A percentile compares a stretch with the other conserved stretches of the same genome.
Conservation (phyloP, 768 basidiomycete genomes). For the Suillus luteus region DNA sequence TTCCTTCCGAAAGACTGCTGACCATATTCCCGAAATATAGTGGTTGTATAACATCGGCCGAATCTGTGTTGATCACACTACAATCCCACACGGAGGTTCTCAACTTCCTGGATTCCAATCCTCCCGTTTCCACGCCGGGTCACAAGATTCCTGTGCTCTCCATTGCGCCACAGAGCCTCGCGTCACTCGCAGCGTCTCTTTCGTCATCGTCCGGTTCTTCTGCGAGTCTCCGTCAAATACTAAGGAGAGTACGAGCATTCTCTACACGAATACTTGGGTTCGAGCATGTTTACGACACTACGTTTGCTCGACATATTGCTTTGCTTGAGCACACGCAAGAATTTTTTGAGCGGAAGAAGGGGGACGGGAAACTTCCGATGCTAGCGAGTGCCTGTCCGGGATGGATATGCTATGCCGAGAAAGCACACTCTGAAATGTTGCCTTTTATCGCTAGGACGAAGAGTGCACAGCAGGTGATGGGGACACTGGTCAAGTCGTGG, state of each 20-base stretch:
- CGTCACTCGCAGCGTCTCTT: conserved; percentile 71
- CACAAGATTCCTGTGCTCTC: conserved; percentile 73
- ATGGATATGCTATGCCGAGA: conserved; percentile 99
- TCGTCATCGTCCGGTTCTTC: conserved; percentile 46
- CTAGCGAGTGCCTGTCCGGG: conserved; percentile 96
- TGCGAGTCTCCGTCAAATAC: conserved; percentile 57
- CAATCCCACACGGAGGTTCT: conserved; percentile 95
- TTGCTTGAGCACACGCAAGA: conserved; percentile 81
- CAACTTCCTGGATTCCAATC: conserved; percentile 66
- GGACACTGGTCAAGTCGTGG: conserved; percentile 90
- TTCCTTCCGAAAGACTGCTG: conserved; percentile 1
- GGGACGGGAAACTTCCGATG: conserved; percentile 70
- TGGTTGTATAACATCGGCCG: conserved; percentile 98
- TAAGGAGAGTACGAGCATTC: conserved; percentile 74
- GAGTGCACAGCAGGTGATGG: conserved; percentile 95
- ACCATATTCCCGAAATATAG: conserved; percentile 41
- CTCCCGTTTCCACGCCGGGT: conserved; percentile 37
- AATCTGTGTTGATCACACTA: conserved; percentile 93
- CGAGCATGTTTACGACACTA: conserved; percentile 89
- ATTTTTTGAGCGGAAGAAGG: conserved; percentile 67
- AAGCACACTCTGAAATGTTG: conserved; percentile 91
- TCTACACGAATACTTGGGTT: conserved; percentile 70
- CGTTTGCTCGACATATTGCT: conserved; percentile 87
- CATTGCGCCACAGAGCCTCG: conserved; percentile 87
- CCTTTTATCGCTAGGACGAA: conserved; percentile 87